Percentiles rank a stretch among this genome's conserved stretches.
phyloP scores from a whole-genome alignment of 768 basidiomycete species.

The Exsudoporus frostii region DNA sequence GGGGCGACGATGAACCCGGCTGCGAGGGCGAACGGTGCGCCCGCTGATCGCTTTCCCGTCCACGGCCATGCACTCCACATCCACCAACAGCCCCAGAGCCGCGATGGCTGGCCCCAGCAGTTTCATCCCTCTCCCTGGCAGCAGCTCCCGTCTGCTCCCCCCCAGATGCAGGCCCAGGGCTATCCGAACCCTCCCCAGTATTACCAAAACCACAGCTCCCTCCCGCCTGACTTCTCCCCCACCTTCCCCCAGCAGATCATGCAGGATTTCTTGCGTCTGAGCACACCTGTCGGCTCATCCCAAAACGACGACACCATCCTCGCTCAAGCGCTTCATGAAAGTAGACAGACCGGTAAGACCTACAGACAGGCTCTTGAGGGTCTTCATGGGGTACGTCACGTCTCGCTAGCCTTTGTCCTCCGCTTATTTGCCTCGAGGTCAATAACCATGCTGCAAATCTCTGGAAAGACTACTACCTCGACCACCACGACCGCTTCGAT shows the following conservation, averaged over 20 bases:
- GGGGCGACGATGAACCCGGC: conserved; percentile 18
- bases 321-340: conserved; percentile 43
- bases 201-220: conserved; percentile 18
- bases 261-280: conserved; percentile 54
- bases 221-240: conserved; percentile 33
- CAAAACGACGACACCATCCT: conserved; percentile 58
- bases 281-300: conserved; percentile 47
- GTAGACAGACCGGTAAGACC: conserved; percentile 40
- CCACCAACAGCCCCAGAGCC: conserved; percentile 20
- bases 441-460: conserved; percentile 52
- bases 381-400: conserved; percentile 56
- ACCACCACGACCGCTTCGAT: conserved; percentile 62
- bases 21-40: conserved; percentile 13
- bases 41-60: conserved; percentile 13
- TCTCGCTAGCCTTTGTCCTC: not conserved
- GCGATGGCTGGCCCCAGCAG: conserved; percentile 26
- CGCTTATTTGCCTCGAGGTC: conserved; percentile 28
- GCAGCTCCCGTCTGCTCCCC: conserved; percentile 35
- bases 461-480: conserved; percentile 82
- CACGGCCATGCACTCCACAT: conserved; percentile 13
- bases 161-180: conserved; percentile 18
- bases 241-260: conserved; percentile 50
- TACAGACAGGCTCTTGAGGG: conserved; percentile 67
- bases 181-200: conserved; percentile 19
- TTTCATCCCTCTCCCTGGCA: conserved; percentile 31